These are phyloP conservation scores for Colletotrichum horii DNA, from an alignment of 2,329 filamentous ascomycete species.

Conservation along the genomic window DNA sequence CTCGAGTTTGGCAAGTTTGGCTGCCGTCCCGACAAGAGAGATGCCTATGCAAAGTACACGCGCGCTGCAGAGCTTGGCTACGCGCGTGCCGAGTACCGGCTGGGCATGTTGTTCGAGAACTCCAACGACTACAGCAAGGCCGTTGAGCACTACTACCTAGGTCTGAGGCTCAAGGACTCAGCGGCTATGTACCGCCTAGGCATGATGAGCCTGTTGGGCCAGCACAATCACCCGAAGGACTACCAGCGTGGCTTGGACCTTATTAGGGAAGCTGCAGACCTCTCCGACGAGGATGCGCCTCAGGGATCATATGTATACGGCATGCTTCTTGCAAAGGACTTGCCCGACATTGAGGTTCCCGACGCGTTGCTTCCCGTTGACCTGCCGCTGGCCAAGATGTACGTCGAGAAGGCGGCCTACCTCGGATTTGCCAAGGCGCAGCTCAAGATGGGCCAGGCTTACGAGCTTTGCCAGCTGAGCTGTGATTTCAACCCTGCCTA, in stretches of 20 bases:
- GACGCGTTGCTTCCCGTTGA: constrained; percentile 72
- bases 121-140: constrained; percentile 93
- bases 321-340: constrained; percentile 88
- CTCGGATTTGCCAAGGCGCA: constrained; percentile 96
- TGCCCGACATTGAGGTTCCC: constrained; percentile 89
- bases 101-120: constrained; percentile 98
- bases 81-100: constrained; percentile 89
- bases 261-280: constrained; percentile 82
- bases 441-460: constrained; percentile 94
- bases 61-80: constrained; percentile 87
- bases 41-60: constrained; percentile 87
- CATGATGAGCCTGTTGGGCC: constrained; percentile 96
- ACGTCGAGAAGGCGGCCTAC: constrained; percentile 96
- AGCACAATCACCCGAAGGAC: constrained; percentile 89
- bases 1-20: constrained; percentile 97
- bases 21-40: constrained; percentile 87
- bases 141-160: constrained; percentile 86
- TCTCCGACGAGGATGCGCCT: constrained; percentile 93
- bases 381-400: constrained; percentile 76
- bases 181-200: constrained; percentile 86
- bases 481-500: constrained; percentile 94
- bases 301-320: constrained; percentile 96
- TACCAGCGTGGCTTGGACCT: constrained; percentile 78
- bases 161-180: constrained; percentile 81
- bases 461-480: constrained; percentile 90